These are phyloP conservation scores for Fusarium torreyae DNA, from an alignment of 2,329 filamentous ascomycete genomes.

Conservation along the genomic window DNA sequence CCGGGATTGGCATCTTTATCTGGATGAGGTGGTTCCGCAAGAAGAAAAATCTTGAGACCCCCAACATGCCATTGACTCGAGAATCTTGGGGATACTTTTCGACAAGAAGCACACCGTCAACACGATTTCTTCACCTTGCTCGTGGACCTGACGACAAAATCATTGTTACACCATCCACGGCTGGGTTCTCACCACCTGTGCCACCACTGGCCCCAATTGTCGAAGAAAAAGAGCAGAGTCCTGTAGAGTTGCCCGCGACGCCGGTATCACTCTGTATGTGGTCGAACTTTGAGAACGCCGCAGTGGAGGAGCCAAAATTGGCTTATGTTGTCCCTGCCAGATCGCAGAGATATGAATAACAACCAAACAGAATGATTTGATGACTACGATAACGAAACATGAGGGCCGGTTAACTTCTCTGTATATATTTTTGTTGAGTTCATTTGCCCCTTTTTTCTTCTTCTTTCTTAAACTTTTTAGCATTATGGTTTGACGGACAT, in stretches of 20 bases:
- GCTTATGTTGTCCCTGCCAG: constrained; percentile 47
- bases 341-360: constrained; percentile 5
- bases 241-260: constrained; percentile 49
- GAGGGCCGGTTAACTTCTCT: constrained; percentile 28
- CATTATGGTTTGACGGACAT: neutral
- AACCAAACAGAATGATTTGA: constrained; percentile 19
- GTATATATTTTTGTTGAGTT: constrained; percentile 14
- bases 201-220: constrained; percentile 17
- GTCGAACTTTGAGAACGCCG: constrained; percentile 46
- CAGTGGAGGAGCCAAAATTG: constrained; percentile 47
- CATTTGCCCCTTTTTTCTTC: constrained; percentile 19
- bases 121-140: constrained; percentile 40
- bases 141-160: constrained; percentile 49
- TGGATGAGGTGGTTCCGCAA: constrained; percentile 49
- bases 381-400: constrained; percentile 35
- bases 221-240: constrained; percentile 25
- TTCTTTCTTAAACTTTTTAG: neutral
- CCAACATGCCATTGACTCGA: constrained; percentile 8
- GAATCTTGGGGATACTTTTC: constrained; percentile 46
- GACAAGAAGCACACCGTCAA: constrained; percentile 31
- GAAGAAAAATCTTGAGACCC: constrained; percentile 21
- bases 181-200: constrained; percentile 37
- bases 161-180: constrained; percentile 45
- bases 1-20: constrained; percentile 45
- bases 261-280: constrained; percentile 51